Conservation (phyloP, 306 rosid genomes). For the Clitoria ternatea region DNA sequence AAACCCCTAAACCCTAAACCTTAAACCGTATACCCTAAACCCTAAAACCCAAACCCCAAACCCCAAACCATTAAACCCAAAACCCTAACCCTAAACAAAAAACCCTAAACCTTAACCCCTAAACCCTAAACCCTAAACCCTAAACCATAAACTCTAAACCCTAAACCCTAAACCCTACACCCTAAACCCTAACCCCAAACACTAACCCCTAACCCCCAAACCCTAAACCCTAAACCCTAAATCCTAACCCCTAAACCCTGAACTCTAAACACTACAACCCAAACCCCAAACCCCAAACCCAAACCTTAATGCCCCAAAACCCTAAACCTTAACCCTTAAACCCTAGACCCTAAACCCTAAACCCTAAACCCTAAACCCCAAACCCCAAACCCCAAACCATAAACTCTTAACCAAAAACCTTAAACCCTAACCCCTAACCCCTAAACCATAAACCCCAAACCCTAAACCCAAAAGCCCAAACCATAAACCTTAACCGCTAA, state of each 20-base stretch:
- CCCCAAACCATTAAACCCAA: too few relatives aligned
- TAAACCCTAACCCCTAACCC: too few relatives aligned
- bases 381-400: background rate
- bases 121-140: background rate
- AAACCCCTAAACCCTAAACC: background rate
- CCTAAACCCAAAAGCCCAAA: too few relatives aligned
- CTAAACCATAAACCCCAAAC: too few relatives aligned
- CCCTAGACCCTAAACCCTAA: background rate
- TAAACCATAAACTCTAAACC: background rate
- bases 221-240: background rate
- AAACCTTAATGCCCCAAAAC: too few relatives aligned
- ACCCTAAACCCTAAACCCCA: background rate
- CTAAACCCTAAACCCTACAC: background rate
- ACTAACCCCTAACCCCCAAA: background rate
- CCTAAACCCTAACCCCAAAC: too few relatives aligned
- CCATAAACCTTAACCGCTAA: too few relatives aligned
- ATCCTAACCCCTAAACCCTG: background rate
- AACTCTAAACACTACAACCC: background rate
- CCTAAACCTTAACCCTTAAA: constrained; percentile 1
- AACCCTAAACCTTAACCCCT: too few relatives aligned
- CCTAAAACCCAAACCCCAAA: background rate
- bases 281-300: too few relatives aligned
- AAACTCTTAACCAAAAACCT: too few relatives aligned
- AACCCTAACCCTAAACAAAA: too few relatives aligned
- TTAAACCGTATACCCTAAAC: background rate